These are phyloP conservation scores for Podila verticillata DNA, from an alignment of 192 early-diverging fungal species.

Conservation along the genomic window DNA sequence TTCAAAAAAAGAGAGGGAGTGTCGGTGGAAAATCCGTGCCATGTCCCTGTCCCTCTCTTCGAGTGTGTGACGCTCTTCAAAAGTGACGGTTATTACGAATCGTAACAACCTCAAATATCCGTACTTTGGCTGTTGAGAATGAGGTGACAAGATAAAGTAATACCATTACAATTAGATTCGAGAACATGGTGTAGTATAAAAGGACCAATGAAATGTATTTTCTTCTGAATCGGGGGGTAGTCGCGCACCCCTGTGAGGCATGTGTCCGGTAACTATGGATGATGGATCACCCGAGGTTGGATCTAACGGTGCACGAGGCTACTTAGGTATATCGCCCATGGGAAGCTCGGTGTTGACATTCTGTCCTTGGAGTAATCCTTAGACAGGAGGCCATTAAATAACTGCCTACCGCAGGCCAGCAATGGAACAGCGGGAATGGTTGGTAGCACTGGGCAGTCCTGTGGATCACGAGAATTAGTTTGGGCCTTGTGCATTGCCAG, in stretches of 20 bases:
- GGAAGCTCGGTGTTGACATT: conserved; percentile 54
- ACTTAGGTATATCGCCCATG: conserved; percentile 53
- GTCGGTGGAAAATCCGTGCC: no score
- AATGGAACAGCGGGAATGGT: conserved; percentile 51
- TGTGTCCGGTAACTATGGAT: conserved; percentile 45
- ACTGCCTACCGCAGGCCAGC: conserved; percentile 47
- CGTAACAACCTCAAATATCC: no score
- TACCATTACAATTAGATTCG: no score
- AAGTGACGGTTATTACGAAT: no score
- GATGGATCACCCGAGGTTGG: conserved; percentile 42
- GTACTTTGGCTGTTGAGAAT: no score
- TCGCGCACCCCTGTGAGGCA: conserved; percentile 40
- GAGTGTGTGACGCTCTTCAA: no score
- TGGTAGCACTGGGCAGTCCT: conserved; percentile 52
- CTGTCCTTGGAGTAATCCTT: conserved; percentile 32
- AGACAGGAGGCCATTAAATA: conserved; percentile 51
- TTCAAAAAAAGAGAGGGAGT: no score
- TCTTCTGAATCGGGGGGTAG: conserved; percentile 36
- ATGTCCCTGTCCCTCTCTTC: no score
- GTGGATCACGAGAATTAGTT: conserved; percentile 52
- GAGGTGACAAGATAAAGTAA: no score
- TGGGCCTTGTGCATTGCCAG: conserved; percentile 49
- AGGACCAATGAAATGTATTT: no score
- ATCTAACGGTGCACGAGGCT: conserved; percentile 26
- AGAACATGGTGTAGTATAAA: not conserved